Evolutionary conservation across 1,139 yeast species (phyloP), one percentile per base, ranked within the genome.

Genomic region (Pichia norvegensis): DNA sequence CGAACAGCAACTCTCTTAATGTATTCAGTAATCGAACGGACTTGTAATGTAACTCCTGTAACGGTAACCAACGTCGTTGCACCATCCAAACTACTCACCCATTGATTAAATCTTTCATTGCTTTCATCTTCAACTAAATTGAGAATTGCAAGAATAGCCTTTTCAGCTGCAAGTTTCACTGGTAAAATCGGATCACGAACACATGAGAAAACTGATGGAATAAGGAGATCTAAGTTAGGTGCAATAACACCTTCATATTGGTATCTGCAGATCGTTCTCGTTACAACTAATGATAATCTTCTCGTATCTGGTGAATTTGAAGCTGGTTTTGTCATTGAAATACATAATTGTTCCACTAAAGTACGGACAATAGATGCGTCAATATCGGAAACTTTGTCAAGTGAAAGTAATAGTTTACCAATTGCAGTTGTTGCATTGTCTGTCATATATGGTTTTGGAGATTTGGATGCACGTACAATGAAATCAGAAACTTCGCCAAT

Each of bases 131-230:
- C 88, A 25, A 86, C 81, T 53, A 90, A 69, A 46, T 75, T 71
- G 63, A 88, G 81, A 20, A 87, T 65, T 2, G 88, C 78, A 57
- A 90, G 65, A 63, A 76, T 90, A 1, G 95, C 90, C 69, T 87
- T 87, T 64, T 92, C 98, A 4, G 96, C 95, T 1, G 97, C 97
- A 52, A 92, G 73, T 60, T 88, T 88, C 55, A 92, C 83, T 4
- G 98, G 97, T 57, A 92, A 86, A 41, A 85, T 70, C 16, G 81
- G 74, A 57, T 90, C 96, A 55, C 98, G 76, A 39, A 92, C 84
- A 62, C 95, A 82, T 0, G 81, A 70, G 62, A 92, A 92, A 2
- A 88, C 79, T 21, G 86, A 73, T 16, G 95, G 86, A 9, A 76
- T 87, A 46, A 92, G 56, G 1, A 68, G 49, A 55, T 81, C 79